Evolutionary conservation across 805 yeast genomes (phyloP), one percentile per base, ranked within the genome.

Genomic region (Tetrapisispora fleetii): DNA sequence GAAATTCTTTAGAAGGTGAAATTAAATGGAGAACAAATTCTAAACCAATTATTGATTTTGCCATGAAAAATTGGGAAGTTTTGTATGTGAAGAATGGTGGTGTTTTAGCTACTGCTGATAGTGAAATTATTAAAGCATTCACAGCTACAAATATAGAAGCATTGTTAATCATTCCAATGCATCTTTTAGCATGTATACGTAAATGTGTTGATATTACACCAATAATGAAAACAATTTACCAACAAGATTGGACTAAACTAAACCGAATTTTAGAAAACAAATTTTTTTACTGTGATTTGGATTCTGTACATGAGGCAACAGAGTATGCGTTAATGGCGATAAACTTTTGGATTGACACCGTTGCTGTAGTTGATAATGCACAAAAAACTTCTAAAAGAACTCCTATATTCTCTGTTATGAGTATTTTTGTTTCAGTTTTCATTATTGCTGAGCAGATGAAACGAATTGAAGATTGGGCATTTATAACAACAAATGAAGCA

Each of bases 401-500:
- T 0, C 93, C 93, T 1, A 83, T 83, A 27, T 83, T 82, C 62
- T 81, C 85, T 57, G 74, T 83, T 30, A 80, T 88, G 0, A 81
- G 88, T 59, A 74, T 83, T 27, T 82, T 82, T 58, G 48, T 54
- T 24, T 70, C 88, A 1, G 68, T 80, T 13, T 65, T 83, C 47
- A 67, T 84, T 35, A 73, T 83, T 46, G 77, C 87, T 2, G 86
- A 81, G 33, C 54, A 80, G 56, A 64, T 84, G 53, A 71, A 74
- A 48, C 67, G 73, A 5, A 68, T 82, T 19, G 93, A 85, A 47
- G 51, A 43, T 24, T 53, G 56, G 57, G 56, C 82, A 76, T 54
- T 62, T 82, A 53, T 43, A 3, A 14, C 19, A 9, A 38, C 21
- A 4, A 41, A 42, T 70, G 73, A 48, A 67, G 72, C 8, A 67